Conservation (phyloP, 257 asterid species). For the Salvia miltiorrhiza region DNA sequence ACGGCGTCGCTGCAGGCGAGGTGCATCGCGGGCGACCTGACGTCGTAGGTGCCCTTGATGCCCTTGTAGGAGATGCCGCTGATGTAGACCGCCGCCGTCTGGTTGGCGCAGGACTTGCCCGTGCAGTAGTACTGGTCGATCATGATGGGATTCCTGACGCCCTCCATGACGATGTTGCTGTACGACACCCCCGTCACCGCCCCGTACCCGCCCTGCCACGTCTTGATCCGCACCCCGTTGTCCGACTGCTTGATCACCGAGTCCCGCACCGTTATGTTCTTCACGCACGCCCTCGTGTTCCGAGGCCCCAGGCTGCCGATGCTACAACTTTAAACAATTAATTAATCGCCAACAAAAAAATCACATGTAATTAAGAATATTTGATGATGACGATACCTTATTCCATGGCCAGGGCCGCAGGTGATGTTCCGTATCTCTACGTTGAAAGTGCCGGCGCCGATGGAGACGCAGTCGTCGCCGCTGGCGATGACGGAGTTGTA, state of each 20-base stretch:
- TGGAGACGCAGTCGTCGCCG: constrained; percentile 97
- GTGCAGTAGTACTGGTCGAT: constrained; percentile 85
- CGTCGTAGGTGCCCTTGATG: constrained; percentile 82
- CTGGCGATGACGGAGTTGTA: constrained; percentile 57
- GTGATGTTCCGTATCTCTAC: constrained; percentile 80
- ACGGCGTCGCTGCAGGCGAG: constrained; percentile 75
- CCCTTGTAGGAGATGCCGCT: constrained; percentile 43
- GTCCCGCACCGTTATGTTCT: constrained; percentile 68
- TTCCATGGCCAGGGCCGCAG: constrained; percentile 95
- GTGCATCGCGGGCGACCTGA: constrained; percentile 71
- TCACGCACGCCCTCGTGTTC: constrained; percentile 77
- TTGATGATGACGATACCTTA: constrained; percentile 45
- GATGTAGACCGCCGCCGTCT: constrained; percentile 69
- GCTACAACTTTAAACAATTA: constrained; percentile 38
- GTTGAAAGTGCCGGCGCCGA: constrained; percentile 82
- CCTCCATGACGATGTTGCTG: constrained; percentile 71
- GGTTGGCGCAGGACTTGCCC: constrained; percentile 53
- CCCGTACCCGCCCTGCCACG: constrained; percentile 98
- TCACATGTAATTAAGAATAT: too few relatives aligned
- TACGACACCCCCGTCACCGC: constrained; percentile 54
- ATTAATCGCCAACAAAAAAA: too few relatives aligned
- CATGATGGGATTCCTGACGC: constrained; percentile 79
- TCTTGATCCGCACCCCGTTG: constrained; percentile 86
- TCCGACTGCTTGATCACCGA: constrained; percentile 75
- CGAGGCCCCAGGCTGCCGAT: constrained; percentile 82